Percentiles rank a stretch among this genome's conserved stretches.
phyloP scores from a whole-genome alignment of 352 stramenopile species.

The Phytopythium chamaehyphon region DNA sequence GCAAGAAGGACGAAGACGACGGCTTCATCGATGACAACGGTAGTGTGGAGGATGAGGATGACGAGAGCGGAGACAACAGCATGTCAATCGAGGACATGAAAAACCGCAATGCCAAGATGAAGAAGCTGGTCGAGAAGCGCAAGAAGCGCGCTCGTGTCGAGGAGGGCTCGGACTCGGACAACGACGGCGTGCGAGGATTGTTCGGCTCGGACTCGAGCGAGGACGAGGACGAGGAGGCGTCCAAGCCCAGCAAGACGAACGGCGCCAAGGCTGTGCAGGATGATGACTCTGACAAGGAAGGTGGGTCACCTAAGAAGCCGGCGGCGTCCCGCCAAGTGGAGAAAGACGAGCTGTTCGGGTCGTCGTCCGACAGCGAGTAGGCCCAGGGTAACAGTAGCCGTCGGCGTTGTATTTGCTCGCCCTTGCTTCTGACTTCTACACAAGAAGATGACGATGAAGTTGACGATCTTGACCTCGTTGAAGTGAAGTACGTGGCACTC shows the following conservation, averaged over 20 bases:
- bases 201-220: slow-evolving; percentile 87
- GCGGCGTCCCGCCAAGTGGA: slow-evolving; percentile 38
- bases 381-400: not conserved
- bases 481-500: slow-evolving; percentile 3
- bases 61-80: slow-evolving; percentile 47
- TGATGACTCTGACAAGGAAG: slow-evolving; percentile 8
- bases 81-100: slow-evolving; percentile 91
- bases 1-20: slow-evolving; percentile 76
- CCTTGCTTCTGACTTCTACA: slow-evolving; percentile 6
- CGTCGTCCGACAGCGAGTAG: slow-evolving; percentile 78
- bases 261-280: slow-evolving; percentile 15
- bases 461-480: not conserved
- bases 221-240: slow-evolving; percentile 36
- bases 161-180: slow-evolving; percentile 62
- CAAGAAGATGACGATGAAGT: not conserved
- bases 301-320: slow-evolving; percentile 3
- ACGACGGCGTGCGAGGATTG: slow-evolving; percentile 49
- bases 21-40: slow-evolving; percentile 64
- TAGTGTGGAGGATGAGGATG: slow-evolving; percentile 50
- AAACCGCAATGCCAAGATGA: slow-evolving; percentile 84
- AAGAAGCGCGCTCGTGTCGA: slow-evolving; percentile 60
- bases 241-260: slow-evolving; percentile 13
- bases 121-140: slow-evolving; percentile 82
- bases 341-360: slow-evolving; percentile 85
- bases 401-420: not conserved